Evolutionary conservation across 306 rosid genomes (phyloP).

Genomic region (Mimosa bimucronata): DNA sequence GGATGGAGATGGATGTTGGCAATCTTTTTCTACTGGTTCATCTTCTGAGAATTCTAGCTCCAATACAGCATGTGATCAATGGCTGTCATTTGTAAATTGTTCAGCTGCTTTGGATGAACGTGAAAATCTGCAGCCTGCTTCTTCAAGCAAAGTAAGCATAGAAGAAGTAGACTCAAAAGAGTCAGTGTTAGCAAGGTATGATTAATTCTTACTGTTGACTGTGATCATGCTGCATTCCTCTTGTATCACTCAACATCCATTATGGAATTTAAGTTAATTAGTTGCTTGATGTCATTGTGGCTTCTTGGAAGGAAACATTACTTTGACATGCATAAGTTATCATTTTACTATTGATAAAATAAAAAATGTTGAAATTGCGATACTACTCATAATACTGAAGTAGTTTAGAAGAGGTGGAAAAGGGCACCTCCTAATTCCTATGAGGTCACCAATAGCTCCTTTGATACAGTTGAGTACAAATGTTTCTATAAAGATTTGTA

Average conservation of each 20-base stretch:
- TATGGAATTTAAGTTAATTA: neutral
- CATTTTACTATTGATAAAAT: neutral
- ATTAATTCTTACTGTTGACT: neutral
- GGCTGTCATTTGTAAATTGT: constrained; percentile 56
- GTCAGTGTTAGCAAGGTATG: constrained; percentile 54
- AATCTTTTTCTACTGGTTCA: constrained; percentile 40
- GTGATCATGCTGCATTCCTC: too few relatives aligned
- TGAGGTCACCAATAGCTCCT: neutral
- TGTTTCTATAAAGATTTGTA: neutral
- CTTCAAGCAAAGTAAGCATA: constrained; percentile 51
- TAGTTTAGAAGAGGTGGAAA: neutral
- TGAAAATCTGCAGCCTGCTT: constrained; percentile 42
- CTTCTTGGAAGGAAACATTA: constrained; percentile 11
- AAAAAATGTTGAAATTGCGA: neutral
- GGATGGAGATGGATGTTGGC: constrained; percentile 51
- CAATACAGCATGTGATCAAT: constrained; percentile 55
- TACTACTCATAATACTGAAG: neutral
- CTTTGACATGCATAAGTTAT: neutral
- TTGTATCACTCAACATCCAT: too few relatives aligned
- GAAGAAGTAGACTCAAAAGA: constrained; percentile 51
- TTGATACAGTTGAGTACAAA: neutral
- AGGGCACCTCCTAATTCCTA: too few relatives aligned
- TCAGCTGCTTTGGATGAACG: constrained; percentile 35
- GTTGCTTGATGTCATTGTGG: constrained; percentile 33
- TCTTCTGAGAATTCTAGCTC: constrained; percentile 55